Percentiles rank a stretch among this genome's conserved stretches.
Evolutionary conservation across 2,329 filamentous ascomycete species (phyloP).

Genomic region (Fusarium nematophilum): DNA sequence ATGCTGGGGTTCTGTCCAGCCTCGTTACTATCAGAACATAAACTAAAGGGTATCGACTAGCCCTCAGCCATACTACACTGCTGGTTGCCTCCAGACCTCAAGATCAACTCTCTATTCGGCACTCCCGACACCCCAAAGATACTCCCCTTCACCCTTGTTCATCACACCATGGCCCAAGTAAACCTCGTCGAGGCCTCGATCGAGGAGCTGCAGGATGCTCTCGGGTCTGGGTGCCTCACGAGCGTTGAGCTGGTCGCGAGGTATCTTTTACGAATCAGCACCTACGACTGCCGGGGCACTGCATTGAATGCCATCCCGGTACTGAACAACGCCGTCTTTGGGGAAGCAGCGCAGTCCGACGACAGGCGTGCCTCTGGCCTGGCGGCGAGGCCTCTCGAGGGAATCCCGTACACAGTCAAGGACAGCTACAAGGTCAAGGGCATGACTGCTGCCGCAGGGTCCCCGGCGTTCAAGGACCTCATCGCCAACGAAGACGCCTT

Average conservation of each 20-base stretch:
- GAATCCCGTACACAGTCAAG: slow-evolving; percentile 68
- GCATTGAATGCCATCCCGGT: slow-evolving; percentile 43
- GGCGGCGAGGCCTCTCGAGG: slow-evolving; percentile 53
- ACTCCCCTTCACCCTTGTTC: too few species aligned
- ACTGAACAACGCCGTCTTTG: slow-evolving; percentile 41
- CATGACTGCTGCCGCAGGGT: slow-evolving; percentile 64
- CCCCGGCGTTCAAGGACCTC: slow-evolving; percentile 63
- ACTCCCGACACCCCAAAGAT: too few species aligned
- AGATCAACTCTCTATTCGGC: too few species aligned
- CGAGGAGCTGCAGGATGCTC: slow-evolving; percentile 38
- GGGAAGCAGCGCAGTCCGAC: slow-evolving; percentile 43
- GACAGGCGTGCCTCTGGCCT: slow-evolving; percentile 28
- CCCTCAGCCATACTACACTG: too few species aligned
- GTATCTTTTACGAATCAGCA: slow-evolving; percentile 40
- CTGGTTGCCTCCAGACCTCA: too few species aligned
- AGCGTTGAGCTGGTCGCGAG: slow-evolving; percentile 43
- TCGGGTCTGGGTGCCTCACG: slow-evolving; percentile 32
- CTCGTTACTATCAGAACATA: too few species aligned
- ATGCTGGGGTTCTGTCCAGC: too few species aligned
- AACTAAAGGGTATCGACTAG: too few species aligned
- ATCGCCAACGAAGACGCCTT: slow-evolving; percentile 64
- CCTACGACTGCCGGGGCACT: slow-evolving; percentile 38
- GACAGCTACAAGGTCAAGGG: slow-evolving; percentile 66
- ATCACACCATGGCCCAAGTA: slow-evolving; percentile 6
- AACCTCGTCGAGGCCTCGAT: slow-evolving; percentile 43